These are phyloP conservation scores for Diaporthe capsici DNA, from an alignment of 2,329 filamentous ascomycete species.

Conservation along the genomic window DNA sequence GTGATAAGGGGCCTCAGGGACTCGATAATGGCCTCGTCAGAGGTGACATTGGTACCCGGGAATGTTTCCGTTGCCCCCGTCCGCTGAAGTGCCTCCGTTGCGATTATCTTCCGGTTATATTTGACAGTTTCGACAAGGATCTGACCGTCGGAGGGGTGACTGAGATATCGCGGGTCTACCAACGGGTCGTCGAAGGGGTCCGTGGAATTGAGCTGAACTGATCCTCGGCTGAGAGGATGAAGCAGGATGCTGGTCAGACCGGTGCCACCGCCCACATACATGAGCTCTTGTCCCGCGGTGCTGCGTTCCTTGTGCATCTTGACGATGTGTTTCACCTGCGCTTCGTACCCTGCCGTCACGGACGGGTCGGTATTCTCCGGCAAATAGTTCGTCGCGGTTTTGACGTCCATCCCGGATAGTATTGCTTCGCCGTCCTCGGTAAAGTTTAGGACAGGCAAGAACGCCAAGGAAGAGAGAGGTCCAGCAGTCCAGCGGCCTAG, in stretches of 20 bases:
- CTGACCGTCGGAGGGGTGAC: constrained; percentile 60
- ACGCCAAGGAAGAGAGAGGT: neutral
- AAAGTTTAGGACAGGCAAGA: neutral
- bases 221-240: constrained; percentile 32
- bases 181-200: constrained; percentile 58
- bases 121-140: constrained; percentile 58
- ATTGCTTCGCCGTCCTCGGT: constrained; percentile 1
- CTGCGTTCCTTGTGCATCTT: constrained; percentile 15
- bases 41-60: constrained; percentile 10
- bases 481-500: constrained; percentile 8
- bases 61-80: constrained; percentile 10
- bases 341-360: neutral
- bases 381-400: neutral
- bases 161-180: constrained; percentile 68
- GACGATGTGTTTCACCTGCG: neutral
- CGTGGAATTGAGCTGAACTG: constrained; percentile 54
- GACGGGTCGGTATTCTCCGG: neutral
- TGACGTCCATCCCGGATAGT: neutral
- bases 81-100: constrained; percentile 53
- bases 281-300: neutral
- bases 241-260: neutral
- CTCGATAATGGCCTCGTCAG: constrained; percentile 22
- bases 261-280: neutral
- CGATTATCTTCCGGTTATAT: constrained; percentile 57
- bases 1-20: neutral